Conservation (phyloP, 495 filamentous ascomycete species). For the Chaetomium tenue region DNA sequence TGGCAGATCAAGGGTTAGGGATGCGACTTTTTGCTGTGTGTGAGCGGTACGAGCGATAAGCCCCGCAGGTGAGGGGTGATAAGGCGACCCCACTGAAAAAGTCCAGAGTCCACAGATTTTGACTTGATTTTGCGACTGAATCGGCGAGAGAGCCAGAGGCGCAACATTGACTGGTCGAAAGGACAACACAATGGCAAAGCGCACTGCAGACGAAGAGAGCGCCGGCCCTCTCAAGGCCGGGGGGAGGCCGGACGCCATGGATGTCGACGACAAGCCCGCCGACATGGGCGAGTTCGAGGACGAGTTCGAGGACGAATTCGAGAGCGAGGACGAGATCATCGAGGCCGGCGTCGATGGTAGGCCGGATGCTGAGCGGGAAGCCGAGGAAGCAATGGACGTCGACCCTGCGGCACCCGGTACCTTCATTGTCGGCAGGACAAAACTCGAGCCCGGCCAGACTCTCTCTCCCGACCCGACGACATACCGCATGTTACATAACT, state of each 20-base stretch:
- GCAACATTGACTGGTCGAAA: background rate
- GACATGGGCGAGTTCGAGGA: slow-evolving; percentile 92
- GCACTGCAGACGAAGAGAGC: slow-evolving; percentile 57
- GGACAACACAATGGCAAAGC: slow-evolving; percentile 64
- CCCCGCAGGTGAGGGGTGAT: slow-evolving; percentile 23
- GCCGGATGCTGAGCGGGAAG: slow-evolving; percentile 88
- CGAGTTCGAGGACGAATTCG: slow-evolving; percentile 94
- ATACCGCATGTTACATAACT: slow-evolving; percentile 92
- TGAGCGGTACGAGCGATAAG: background rate
- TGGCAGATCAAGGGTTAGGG: background rate
- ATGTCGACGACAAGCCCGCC: slow-evolving; percentile 52
- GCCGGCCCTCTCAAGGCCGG: slow-evolving; percentile 66
- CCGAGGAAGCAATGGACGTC: slow-evolving; percentile 88
- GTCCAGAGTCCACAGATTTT: slow-evolving; percentile 23
- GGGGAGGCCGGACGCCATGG: slow-evolving; percentile 59
- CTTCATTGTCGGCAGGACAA: slow-evolving; percentile 88
- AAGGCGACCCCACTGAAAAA: slow-evolving; percentile 33
- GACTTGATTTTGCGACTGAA: slow-evolving; percentile 20
- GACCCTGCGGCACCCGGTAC: slow-evolving; percentile 65
- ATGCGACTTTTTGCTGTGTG: background rate
- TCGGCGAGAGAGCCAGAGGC: background rate
- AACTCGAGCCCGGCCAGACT: slow-evolving; percentile 83
- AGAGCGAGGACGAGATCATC: slow-evolving; percentile 92
- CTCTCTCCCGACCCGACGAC: slow-evolving; percentile 84
- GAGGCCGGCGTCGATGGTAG: slow-evolving; percentile 92